Conservation (phyloP, 2,329 filamentous ascomycete genomes). For the Verticillium nonalfalfae region DNA sequence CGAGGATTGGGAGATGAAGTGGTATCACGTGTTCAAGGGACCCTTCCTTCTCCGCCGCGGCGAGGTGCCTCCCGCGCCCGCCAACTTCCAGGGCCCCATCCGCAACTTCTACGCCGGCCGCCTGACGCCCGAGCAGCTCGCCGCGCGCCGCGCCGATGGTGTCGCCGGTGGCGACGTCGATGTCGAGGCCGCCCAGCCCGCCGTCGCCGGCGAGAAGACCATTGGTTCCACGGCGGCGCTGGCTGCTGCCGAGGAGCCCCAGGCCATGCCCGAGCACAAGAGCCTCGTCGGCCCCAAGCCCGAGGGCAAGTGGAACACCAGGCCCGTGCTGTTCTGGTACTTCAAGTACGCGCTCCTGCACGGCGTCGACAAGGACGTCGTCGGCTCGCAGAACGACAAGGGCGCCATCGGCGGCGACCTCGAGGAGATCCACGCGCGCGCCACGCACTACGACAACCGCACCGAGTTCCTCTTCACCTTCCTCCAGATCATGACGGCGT, state of each 20-base stretch:
- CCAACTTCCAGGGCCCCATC: slow-evolving; percentile 31
- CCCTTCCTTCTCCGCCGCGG: slow-evolving; percentile 43
- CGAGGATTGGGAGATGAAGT: slow-evolving; percentile 54
- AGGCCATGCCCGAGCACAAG: slow-evolving; percentile 19
- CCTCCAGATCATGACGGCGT: slow-evolving; percentile 52
- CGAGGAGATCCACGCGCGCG: slow-evolving; percentile 48
- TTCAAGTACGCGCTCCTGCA: slow-evolving; percentile 38
- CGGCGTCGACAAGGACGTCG: slow-evolving; percentile 37
- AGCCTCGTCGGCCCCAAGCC: slow-evolving; percentile 30
- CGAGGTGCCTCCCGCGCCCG: slow-evolving; percentile 33
- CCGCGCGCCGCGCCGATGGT: slow-evolving; percentile 17
- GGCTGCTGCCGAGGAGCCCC: slow-evolving; percentile 9
- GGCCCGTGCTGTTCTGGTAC: slow-evolving; percentile 35
- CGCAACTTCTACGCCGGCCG: slow-evolving; percentile 52
- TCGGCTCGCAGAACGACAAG: slow-evolving; percentile 26
- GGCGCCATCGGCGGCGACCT: slow-evolving; percentile 44
- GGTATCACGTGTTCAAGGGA: slow-evolving; percentile 46
- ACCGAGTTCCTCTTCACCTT: slow-evolving; percentile 55
- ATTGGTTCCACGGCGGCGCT: background rate
- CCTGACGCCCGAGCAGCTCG: slow-evolving; percentile 45
- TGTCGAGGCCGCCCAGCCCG: background rate
- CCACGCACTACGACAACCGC: slow-evolving; percentile 54
- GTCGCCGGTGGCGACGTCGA: background rate
- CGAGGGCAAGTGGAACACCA: slow-evolving; percentile 34
- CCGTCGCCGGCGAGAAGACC: background rate